A percentile compares a stretch with the other conserved stretches of the same genome.
Conservation (phyloP, 1,284 basidiomycete genomes). For the Pholiota adiposa region DNA sequence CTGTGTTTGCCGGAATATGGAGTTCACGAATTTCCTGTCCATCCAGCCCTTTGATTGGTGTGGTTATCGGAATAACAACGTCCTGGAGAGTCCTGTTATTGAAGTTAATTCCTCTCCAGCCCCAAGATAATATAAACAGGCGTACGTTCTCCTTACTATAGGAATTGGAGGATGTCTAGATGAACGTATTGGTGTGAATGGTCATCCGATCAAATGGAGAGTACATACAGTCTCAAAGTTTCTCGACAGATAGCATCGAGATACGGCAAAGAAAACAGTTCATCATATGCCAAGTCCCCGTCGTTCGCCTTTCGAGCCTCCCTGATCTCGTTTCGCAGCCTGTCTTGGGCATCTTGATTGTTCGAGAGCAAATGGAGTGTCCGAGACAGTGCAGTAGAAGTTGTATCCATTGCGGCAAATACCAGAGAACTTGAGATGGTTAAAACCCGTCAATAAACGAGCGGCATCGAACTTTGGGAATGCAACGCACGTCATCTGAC, state of each 20-base stretch:
- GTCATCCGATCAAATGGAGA: neutral
- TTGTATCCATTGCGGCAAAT: slow-evolving; percentile 51
- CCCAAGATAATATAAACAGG: neutral
- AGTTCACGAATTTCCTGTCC: slow-evolving; percentile 26
- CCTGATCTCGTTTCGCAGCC: slow-evolving; percentile 37
- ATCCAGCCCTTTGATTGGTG: slow-evolving; percentile 26
- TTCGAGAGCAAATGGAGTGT: slow-evolving; percentile 39
- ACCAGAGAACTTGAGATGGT: slow-evolving; percentile 38
- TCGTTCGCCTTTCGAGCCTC: slow-evolving; percentile 22
- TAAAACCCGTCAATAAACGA: neutral
- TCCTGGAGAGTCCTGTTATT: slow-evolving; percentile 26
- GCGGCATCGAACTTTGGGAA: neutral
- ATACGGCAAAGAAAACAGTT: slow-evolving; percentile 40
- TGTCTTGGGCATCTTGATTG: slow-evolving; percentile 41
- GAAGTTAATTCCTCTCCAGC: neutral
- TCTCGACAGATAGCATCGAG: slow-evolving; percentile 49
- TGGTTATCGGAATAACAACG: slow-evolving; percentile 28
- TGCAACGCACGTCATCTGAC: slow-evolving; percentile 22
- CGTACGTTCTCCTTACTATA: slow-evolving; percentile 9
- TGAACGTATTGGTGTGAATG: neutral
- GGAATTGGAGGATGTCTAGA: slow-evolving; percentile 10
- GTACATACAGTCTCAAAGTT: slow-evolving; percentile 42
- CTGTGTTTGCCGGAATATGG: slow-evolving; percentile 34
- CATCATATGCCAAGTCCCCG: slow-evolving; percentile 35
- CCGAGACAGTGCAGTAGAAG: slow-evolving; percentile 43